Conservation (phyloP, 2,329 filamentous ascomycete species). For the Aurifilum marmelostoma region DNA sequence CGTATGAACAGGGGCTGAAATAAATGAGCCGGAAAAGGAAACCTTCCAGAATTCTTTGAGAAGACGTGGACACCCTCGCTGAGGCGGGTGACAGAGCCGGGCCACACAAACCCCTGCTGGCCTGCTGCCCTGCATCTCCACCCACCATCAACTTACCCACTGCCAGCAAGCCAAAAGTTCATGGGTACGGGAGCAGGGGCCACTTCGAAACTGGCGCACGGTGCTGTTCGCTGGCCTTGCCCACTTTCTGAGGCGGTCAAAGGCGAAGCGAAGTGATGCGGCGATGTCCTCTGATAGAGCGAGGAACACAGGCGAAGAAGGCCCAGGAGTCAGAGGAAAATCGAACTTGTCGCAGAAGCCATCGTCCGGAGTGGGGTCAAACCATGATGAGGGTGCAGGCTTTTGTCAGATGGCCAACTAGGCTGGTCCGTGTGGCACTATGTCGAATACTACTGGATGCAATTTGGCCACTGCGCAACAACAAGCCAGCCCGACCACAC, state of each 20-base stretch:
- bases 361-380: not conserved
- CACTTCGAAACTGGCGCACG: constrained; percentile 21
- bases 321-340: not conserved
- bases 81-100: constrained; percentile 4
- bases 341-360: constrained; percentile 3
- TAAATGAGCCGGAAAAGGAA: constrained; percentile 24
- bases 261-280: constrained; percentile 4
- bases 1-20: constrained; percentile 18
- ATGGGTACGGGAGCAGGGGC: not conserved
- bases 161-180: constrained; percentile 11
- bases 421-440: constrained; percentile 8
- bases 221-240: constrained; percentile 15
- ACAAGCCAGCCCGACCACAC: not conserved
- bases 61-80: constrained; percentile 11
- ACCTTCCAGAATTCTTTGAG: constrained; percentile 28
- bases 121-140: not conserved
- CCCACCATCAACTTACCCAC: not conserved
- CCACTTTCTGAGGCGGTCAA: constrained; percentile 19
- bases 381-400: not conserved
- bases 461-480: not conserved
- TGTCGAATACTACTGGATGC: not conserved
- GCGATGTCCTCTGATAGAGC: not conserved
- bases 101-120: constrained; percentile 14
- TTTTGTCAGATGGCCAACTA: not conserved
- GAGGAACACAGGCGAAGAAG: not conserved